Base-by-base conservation (phyloP, 2,329 filamentous ascomycete genomes). In the Cyphellophora attinorum region DNA sequence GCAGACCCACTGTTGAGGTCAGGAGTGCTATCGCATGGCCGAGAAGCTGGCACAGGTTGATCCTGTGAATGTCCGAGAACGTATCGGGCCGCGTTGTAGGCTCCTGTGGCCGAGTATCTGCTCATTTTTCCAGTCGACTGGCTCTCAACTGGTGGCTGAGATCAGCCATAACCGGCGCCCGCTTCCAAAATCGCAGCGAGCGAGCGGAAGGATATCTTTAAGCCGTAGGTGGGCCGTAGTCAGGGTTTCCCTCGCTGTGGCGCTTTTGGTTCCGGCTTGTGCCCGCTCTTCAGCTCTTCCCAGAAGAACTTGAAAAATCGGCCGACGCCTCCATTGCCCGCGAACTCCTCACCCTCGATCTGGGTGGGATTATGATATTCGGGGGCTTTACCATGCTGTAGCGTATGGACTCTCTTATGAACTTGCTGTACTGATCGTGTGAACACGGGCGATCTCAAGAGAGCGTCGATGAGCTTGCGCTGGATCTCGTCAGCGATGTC, bases 401-500 rank as follows among this genome's bases (percentile, higher is more conserved):
- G 21, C 34, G 57, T 54, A 44, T 63, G 58, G 14, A 66, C 48
- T 30, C 50, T 56, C 33, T 58, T 56, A 46, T 65, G 60, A 14
- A 65, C 54, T 35, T 49, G 53, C 17, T 60, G 58, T 29, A 65
- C 62, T 45, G 59, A 54, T 25, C 56, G 52, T 46, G 64, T 62
- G 42, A 65, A 66, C 33, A 53, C 43, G 6, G 58, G 60, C 41
- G 61, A 65, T 34, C 54, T 48, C 33, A 65, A 50, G 37, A 66
- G 57, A 12, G 31, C 30, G 13, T 35, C 32, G 21, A 42, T 33
- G 6, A 35, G 29, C 16, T 46, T 50, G 38, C 18, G 34, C 29
- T 34, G 19, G 15, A n/a, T n/a, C n/a, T n/a, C n/a, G n/a, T n/a
- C n/a, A n/a, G n/a, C n/a, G n/a, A n/a, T n/a, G n/a, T n/a, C n/a